A percentile compares a stretch with the other conserved stretches of the same genome.
Conservation (phyloP, 2,329 filamentous ascomycete species). For the Coleophoma crateriformis region DNA sequence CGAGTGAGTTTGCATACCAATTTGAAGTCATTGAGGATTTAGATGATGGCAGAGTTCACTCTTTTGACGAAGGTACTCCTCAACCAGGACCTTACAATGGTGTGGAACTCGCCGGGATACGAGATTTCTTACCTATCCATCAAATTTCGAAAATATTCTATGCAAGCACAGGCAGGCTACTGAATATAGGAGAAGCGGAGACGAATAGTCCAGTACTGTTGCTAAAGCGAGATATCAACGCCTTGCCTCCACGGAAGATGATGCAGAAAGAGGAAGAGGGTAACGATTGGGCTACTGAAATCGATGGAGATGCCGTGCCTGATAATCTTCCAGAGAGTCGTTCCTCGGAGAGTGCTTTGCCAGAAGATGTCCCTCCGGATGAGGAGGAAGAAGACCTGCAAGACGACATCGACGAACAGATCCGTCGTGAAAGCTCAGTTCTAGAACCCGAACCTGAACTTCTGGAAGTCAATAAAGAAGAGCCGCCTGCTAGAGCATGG, state of each 20-base stretch:
- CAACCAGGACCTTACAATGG: slow-evolving; percentile 52
- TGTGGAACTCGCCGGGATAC: slow-evolving; percentile 55
- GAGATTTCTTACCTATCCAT: slow-evolving; percentile 63
- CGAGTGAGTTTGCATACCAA: slow-evolving; percentile 62
- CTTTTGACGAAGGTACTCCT: slow-evolving; percentile 52
- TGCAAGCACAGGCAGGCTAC: slow-evolving; percentile 68
- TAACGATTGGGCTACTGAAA: slow-evolving; percentile 11
- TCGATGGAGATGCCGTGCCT: too few species aligned
- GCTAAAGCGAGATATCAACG: slow-evolving; percentile 62
- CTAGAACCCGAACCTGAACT: slow-evolving; percentile 5
- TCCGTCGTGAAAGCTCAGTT: slow-evolving; percentile 23
- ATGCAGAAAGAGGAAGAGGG: slow-evolving; percentile 36
- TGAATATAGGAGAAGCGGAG: slow-evolving; percentile 66
- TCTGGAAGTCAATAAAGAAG: background rate
- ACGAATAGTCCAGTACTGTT: slow-evolving; percentile 63
- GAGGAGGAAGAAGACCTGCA: slow-evolving; percentile 25
- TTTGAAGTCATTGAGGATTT: slow-evolving; percentile 65
- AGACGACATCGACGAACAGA: slow-evolving; percentile 24
- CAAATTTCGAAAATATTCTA: slow-evolving; percentile 75
- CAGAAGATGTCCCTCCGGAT: slow-evolving; percentile 5
- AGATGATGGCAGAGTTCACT: slow-evolving; percentile 64
- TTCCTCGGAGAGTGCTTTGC: slow-evolving; percentile 3
- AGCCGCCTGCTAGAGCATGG: slow-evolving; percentile 21
- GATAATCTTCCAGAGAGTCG: too few species aligned
- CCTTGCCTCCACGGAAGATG: slow-evolving; percentile 61